These are phyloP conservation scores for Citrullus mucosospermus DNA, from an alignment of 306 rosid genomes.

Conservation along the genomic window DNA sequence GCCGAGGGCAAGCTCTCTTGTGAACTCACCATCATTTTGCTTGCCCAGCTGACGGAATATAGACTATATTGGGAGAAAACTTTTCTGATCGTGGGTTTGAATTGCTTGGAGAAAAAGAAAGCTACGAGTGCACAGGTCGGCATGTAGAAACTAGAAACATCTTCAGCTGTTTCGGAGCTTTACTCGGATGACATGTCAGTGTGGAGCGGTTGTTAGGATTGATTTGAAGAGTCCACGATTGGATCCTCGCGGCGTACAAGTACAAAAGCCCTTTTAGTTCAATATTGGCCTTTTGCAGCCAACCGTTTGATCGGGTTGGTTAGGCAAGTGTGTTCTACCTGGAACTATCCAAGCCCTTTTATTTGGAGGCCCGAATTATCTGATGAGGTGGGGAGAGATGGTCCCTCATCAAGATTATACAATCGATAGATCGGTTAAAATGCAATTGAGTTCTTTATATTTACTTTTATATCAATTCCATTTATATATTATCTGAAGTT, in stretches of 20 bases:
- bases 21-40: not conserved
- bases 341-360: not conserved
- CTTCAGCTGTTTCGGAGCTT: not conserved
- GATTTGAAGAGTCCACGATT: too few relatives aligned
- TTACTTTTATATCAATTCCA: too few relatives aligned
- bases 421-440: too few relatives aligned
- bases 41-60: not conserved
- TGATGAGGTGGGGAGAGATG: not conserved
- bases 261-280: too few relatives aligned
- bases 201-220: too few relatives aligned
- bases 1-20: slow-evolving; percentile 5
- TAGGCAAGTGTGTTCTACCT: not conserved
- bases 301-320: not conserved
- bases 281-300: too few relatives aligned
- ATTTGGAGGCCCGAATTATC: not conserved
- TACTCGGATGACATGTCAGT: too few relatives aligned
- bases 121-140: not conserved
- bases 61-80: not conserved
- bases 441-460: too few relatives aligned
- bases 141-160: not conserved
- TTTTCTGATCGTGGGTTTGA: not conserved
- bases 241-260: too few relatives aligned
- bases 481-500: too few relatives aligned
- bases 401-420: not conserved
- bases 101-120: slow-evolving; percentile 1